Percentiles rank a stretch among this genome's conserved stretches.
Conservation (phyloP, 805 yeast species). For the Brettanomyces anomalus region DNA sequence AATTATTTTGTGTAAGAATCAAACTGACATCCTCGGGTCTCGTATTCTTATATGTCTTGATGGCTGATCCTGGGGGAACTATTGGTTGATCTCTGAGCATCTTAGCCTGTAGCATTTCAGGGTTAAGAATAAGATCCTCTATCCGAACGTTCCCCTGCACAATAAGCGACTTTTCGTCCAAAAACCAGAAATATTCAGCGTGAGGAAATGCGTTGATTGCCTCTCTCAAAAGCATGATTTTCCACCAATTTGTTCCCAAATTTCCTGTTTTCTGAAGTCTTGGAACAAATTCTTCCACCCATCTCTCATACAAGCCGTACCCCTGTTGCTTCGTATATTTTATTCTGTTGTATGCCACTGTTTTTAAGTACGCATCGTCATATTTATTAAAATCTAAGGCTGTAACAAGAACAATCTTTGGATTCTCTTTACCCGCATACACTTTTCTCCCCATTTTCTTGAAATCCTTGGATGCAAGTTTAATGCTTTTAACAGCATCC, state of each 20-base stretch:
- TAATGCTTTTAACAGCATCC: constrained; percentile 28
- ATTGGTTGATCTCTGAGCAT: constrained; percentile 66
- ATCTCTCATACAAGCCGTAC: constrained; percentile 78
- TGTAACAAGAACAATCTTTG: constrained; percentile 69
- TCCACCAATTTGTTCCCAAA: constrained; percentile 48
- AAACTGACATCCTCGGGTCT: constrained; percentile 47
- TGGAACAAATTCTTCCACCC: constrained; percentile 77
- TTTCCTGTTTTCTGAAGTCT: constrained; percentile 36
- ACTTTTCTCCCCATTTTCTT: constrained; percentile 58
- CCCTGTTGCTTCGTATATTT: constrained; percentile 78
- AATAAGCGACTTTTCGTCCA: constrained; percentile 71
- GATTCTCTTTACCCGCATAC: constrained; percentile 34
- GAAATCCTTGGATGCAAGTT: constrained; percentile 48
- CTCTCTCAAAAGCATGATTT: constrained; percentile 57
- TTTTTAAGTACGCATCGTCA: constrained; percentile 49
- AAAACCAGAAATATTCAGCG: constrained; percentile 84
- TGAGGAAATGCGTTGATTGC: constrained; percentile 93
- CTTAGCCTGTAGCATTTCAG: constrained; percentile 52
- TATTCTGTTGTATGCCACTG: constrained; percentile 75
- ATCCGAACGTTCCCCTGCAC: constrained; percentile 63
- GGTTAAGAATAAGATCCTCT: constrained; percentile 47
- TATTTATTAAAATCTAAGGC: constrained; percentile 68
- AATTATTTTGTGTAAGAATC: constrained; percentile 61
- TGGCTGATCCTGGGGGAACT: constrained; percentile 56
- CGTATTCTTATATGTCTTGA: constrained; percentile 58